These are phyloP conservation scores for Eucalyptus coolabah DNA, from an alignment of 345 rosid genomes.

Conservation along the genomic window DNA sequence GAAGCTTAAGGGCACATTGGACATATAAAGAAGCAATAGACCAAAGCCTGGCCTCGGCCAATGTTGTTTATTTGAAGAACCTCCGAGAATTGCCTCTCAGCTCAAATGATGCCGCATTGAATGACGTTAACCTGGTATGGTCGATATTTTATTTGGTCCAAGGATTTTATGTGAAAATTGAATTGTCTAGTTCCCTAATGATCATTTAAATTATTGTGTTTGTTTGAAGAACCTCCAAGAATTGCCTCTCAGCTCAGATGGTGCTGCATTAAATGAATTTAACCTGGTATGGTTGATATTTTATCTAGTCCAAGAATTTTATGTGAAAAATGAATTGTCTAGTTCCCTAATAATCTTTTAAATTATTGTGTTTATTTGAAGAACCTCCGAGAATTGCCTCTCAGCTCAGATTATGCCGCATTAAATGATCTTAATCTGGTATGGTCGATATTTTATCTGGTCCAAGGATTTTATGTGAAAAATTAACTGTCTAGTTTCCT, in stretches of 20 bases:
- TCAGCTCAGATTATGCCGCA: no score
- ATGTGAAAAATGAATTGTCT: not conserved
- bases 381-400: no score
- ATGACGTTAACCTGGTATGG: constrained; percentile 56
- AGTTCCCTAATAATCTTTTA: no score
- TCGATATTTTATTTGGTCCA: not conserved
- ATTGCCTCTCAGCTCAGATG: constrained; percentile 19
- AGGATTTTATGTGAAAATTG: not conserved
- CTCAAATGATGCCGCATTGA: constrained; percentile 11
- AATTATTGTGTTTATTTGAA: no score
- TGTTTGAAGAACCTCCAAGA: not conserved
- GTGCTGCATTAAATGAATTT: constrained; percentile 26
- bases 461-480: not conserved
- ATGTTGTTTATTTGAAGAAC: constrained; percentile 1
- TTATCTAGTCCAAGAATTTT: not conserved
- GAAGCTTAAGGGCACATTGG: not conserved
- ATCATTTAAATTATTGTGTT: not conserved
- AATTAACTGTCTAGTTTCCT: not conserved
- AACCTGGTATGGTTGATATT: constrained; percentile 32
- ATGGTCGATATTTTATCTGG: no score
- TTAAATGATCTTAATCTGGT: no score
- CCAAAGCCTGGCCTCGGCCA: constrained; percentile 1
- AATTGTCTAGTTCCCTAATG: not conserved
- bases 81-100: constrained; percentile 22
- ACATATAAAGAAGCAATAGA: not conserved